These are phyloP conservation scores for Solanum dulcamara DNA, from an alignment of 257 asterid genomes.

Conservation along the genomic window DNA sequence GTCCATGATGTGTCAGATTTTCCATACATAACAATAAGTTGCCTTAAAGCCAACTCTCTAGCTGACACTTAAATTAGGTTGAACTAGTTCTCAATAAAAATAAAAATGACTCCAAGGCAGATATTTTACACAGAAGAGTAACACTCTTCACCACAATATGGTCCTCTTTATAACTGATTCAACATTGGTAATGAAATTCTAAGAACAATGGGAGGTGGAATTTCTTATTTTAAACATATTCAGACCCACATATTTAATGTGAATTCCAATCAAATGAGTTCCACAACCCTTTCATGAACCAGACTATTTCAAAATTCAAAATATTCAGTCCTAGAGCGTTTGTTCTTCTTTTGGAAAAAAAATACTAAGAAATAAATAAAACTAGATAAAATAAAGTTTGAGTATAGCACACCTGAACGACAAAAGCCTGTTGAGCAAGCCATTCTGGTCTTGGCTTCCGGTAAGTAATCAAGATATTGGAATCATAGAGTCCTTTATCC, in stretches of 20 bases:
- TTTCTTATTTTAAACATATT: not conserved
- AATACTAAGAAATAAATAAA: not conserved
- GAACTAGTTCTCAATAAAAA: not conserved
- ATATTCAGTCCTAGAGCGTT: not conserved
- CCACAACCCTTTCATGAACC: not conserved
- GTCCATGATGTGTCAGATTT: not conserved
- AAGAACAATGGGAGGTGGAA: not conserved
- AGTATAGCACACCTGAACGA: slow-evolving; percentile 57
- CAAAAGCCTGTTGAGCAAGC: slow-evolving; percentile 79
- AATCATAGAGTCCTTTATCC: slow-evolving; percentile 95
- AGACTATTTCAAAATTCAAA: not conserved
- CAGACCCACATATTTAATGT: not conserved
- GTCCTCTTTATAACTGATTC: not conserved
- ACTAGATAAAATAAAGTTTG: not conserved
- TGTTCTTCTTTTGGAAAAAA: not conserved
- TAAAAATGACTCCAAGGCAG: not conserved
- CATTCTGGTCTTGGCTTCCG: slow-evolving; percentile 87
- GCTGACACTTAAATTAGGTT: not conserved
- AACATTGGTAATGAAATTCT: not conserved
- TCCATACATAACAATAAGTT: not conserved
- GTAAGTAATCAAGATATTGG: slow-evolving; percentile 64
- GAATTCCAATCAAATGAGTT: not conserved
- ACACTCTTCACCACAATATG: not conserved
- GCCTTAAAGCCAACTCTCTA: not conserved
- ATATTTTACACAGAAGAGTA: not conserved